Evolutionary conservation across 2,329 filamentous ascomycete genomes (phyloP), one percentile per base, ranked within the genome.

Genomic region (Monosporascus cannonballus): DNA sequence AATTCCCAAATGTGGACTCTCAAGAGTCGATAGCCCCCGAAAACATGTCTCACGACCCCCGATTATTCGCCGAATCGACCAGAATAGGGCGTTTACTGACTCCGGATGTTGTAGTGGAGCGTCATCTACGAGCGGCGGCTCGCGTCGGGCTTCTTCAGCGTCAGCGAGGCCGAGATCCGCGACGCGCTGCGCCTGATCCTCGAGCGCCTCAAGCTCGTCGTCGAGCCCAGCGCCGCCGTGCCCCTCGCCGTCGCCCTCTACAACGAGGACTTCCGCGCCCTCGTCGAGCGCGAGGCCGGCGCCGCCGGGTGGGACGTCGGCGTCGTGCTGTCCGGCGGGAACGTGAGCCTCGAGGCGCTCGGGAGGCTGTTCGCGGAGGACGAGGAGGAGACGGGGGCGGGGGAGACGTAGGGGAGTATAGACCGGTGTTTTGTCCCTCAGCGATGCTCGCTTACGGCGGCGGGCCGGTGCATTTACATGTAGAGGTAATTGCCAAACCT

Each of bases 171-270:
- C 51, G 83, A 96, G 76, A 96, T 97, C 67, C 79, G 80, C 63
- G 78, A 75, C 22, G 87, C 92, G 14, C 79, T 96, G 80, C 73
- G 80, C 56, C 70, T 97, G 56, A 86, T 96, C 36, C 73, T 92
- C 56, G 93, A 97, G 79, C 75, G 92, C 53, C 84, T 94, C 78
- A 96, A 97, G 81, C 73, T 96, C 47, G 84, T 96, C 22, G 84
- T 96, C 14, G 93, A 97, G 76, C 93, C 93, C 22, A 92, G 87
- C 69, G 83, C 88, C 0, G 90, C 86, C 2, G 92, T 96, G n/a
- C 83, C 84, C 1, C 69, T 97, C 54, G 94, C 93, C 0, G 88
- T 89, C 7, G 86, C 85, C 50, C 72, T 97, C 59, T 96, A 83
- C 59, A 87, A 96, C 67, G 89, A 95, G 70, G 89, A 91, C 4